Base-by-base conservation (phyloP, 345 rosid genomes). In the Linum lewisii region DNA sequence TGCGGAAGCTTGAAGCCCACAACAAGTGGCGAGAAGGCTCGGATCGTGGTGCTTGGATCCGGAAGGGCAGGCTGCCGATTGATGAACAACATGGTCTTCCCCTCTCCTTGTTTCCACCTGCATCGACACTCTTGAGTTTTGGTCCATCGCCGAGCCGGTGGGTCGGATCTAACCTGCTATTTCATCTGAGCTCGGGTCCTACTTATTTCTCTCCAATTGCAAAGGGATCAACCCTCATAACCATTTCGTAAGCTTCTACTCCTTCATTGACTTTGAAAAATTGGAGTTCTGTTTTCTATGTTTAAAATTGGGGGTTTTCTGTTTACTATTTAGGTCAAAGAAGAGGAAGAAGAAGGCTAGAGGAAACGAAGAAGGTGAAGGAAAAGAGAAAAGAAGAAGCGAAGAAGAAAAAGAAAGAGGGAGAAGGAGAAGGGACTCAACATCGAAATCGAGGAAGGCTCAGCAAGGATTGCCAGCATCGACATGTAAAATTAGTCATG, bases 31-130 rank as follows among this genome's bases (percentile, higher is more conserved):
- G 88, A 88, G 77, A 88, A 86, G 67, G 92, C 95, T 9, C 75
- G 96, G 70, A 84, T 82, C 72, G 95, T 88, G 70, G 92, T 91
- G 44, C 67, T 86, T 75, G 98, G 95, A 15, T 73, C 90, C 2
- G 98, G 98, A 5, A 88, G 98, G 98, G 95, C 98, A 1, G 96
- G 88, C 20, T 86, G 96, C 71, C 65, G 93, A 45, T 69, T 86
- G 25, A 76, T 91, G 92, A 88, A 86, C 65, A 92, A 92, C 66
- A 92, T 88, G 98, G 95, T 86, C 0, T 86, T 92, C 73, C 78
- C n/a, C n/a, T n/a, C n/a, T n/a, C n/a, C n/a, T n/a, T n/a, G n/a
- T n/a, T n/a, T n/a, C n/a, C n/a, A n/a, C n/a, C n/a, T n/a, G n/a
- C n/a, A n/a, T n/a, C n/a, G n/a, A n/a, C n/a, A n/a, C n/a, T n/a